Conservation (phyloP, 345 rosid genomes). For the Ailanthus altissimus region DNA sequence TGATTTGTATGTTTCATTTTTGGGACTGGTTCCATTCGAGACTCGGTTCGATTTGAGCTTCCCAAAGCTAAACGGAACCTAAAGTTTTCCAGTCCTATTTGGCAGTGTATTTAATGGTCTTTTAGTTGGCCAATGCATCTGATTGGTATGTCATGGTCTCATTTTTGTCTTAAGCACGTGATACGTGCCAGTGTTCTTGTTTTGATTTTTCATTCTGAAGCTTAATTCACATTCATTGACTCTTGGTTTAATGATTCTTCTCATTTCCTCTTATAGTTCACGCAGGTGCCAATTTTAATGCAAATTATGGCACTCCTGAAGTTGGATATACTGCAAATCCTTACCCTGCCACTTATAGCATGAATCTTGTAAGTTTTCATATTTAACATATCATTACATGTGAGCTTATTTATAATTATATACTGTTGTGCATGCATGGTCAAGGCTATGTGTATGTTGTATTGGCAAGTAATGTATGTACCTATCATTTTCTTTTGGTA, state of each 20-base stretch:
- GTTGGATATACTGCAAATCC: constrained; percentile 62
- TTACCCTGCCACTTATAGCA: constrained; percentile 66
- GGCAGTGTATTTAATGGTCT: background rate
- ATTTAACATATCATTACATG: background rate
- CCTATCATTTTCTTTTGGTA: background rate
- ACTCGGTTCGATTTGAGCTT: too few relatives aligned
- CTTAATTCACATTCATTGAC: background rate
- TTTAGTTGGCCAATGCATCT: background rate
- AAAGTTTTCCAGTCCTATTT: constrained; percentile 40
- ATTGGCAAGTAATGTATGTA: background rate
- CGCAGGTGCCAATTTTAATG: constrained; percentile 64
- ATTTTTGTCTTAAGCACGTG: background rate
- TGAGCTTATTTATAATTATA: background rate
- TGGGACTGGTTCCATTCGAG: too few relatives aligned
- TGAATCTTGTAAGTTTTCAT: constrained; percentile 74
- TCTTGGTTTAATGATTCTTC: background rate
- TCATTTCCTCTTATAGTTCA: constrained; percentile 7
- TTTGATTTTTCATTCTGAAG: background rate
- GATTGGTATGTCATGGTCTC: background rate
- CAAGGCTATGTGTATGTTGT: constrained; percentile 7
- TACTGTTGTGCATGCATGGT: background rate
- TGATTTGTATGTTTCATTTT: too few relatives aligned
- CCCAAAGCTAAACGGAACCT: too few relatives aligned
- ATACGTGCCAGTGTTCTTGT: background rate
- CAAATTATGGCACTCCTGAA: constrained; percentile 66